These are phyloP conservation scores for Paraphoma chrysanthemicola DNA, from an alignment of 2,329 filamentous ascomycete species.

Conservation along the genomic window DNA sequence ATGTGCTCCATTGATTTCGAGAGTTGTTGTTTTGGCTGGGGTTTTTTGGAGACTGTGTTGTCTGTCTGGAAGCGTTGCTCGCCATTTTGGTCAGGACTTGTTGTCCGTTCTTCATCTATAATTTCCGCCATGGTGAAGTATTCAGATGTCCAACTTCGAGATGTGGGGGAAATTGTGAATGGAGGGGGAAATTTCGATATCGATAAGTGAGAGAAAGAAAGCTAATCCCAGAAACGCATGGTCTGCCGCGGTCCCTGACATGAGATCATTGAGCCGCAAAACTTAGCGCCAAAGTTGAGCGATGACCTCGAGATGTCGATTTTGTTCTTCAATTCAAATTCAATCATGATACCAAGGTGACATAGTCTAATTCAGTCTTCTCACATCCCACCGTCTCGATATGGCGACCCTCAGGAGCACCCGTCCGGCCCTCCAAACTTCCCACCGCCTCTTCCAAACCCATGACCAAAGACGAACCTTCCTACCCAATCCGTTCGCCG, in stretches of 20 bases:
- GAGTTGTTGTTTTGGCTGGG: conserved; percentile 52
- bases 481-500: conserved; percentile 54
- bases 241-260: conserved; percentile 26
- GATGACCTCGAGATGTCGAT: conserved; percentile 9
- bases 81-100: conserved; percentile 2
- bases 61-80: conserved; percentile 40
- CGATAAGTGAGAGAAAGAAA: conserved; percentile 22
- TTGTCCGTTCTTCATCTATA: conserved; percentile 11
- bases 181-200: conserved; percentile 19
- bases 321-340: neutral
- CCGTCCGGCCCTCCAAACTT: conserved; percentile 43
- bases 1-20: conserved; percentile 62
- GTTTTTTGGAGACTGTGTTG: conserved; percentile 39
- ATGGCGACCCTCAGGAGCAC: conserved; percentile 31
- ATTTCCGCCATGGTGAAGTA: conserved; percentile 24
- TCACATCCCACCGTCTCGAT: conserved; percentile 3
- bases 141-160: neutral
- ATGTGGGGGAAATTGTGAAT: neutral
- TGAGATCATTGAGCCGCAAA: conserved; percentile 31
- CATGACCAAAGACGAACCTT: conserved; percentile 48
- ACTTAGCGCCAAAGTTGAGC: conserved; percentile 22
- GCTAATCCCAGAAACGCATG: conserved; percentile 3
- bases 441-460: conserved; percentile 18
- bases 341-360: conserved; percentile 25
- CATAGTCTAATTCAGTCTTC: conserved; percentile 2